Evolutionary conservation across 2,329 filamentous ascomycete genomes (phyloP).

Genomic region (Xylariaceae sp.): DNA sequence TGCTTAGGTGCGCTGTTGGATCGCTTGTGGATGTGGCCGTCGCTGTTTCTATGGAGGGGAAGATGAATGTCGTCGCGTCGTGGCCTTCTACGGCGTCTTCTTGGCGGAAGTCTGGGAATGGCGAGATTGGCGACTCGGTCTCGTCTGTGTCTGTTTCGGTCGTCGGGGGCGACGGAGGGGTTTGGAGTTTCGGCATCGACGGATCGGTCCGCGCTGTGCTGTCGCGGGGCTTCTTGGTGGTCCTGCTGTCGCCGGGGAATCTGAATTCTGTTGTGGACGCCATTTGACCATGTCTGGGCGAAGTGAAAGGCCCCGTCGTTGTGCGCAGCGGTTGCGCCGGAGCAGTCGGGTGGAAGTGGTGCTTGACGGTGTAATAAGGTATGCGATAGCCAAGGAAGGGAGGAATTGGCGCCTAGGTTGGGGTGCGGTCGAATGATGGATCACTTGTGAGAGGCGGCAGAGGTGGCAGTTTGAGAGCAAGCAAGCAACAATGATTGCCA

Average conservation of each 20-base stretch:
- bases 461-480: too few species aligned
- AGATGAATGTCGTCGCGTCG: neutral
- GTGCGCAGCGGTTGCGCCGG: too few species aligned
- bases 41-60: neutral
- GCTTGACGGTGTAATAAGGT: too few species aligned
- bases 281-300: conserved; percentile 16
- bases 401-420: too few species aligned
- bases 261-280: conserved; percentile 16
- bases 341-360: too few species aligned
- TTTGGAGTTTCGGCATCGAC: conserved; percentile 21
- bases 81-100: neutral
- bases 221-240: conserved; percentile 6
- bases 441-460: too few species aligned
- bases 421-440: too few species aligned
- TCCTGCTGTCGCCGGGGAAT: neutral
- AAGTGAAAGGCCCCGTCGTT: too few species aligned
- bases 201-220: conserved; percentile 14
- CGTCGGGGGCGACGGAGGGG: conserved; percentile 29
- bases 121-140: conserved; percentile 12
- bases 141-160: conserved; percentile 28
- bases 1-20: conserved; percentile 1
- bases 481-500: too few species aligned
- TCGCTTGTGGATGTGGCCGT: neutral
- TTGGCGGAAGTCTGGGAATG: conserved; percentile 1
- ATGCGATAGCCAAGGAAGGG: too few species aligned